phyloP scores from a whole-genome alignment of 345 rosid species.

The Adansonia digitata region DNA sequence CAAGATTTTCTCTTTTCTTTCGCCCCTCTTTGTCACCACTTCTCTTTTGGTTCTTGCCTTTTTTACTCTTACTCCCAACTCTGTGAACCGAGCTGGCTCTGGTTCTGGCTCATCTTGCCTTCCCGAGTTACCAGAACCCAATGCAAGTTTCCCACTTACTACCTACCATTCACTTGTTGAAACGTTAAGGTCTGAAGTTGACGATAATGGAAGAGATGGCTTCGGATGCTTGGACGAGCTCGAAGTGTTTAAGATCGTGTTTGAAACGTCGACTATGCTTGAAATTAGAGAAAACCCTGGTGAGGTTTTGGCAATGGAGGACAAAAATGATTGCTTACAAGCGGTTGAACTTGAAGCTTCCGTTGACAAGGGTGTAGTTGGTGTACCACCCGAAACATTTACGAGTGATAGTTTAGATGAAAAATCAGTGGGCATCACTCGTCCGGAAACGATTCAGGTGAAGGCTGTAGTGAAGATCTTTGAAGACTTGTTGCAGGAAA shows the following conservation, averaged over 20 bases:
- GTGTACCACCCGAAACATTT: background rate
- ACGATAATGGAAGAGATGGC: background rate
- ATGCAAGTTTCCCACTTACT: too few relatives aligned
- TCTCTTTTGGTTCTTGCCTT: conserved; percentile 62
- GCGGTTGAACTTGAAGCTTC: too few relatives aligned
- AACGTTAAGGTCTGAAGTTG: background rate
- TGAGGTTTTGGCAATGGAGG: too few relatives aligned
- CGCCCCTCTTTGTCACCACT: conserved; percentile 81
- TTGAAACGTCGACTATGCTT: background rate
- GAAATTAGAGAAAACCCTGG: too few relatives aligned
- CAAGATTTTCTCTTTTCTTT: conserved; percentile 72
- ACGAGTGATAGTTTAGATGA: background rate
- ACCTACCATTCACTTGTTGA: too few relatives aligned
- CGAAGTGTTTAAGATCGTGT: background rate
- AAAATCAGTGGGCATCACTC: background rate
- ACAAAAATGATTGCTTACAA: too few relatives aligned
- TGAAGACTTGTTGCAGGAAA: conserved; percentile 34
- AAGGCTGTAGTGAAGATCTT: conserved; percentile 28
- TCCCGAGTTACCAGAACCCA: too few relatives aligned
- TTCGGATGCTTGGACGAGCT: background rate
- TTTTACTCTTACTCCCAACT: conserved; percentile 38
- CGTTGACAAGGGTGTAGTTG: conserved; percentile 15
- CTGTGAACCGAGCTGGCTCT: too few relatives aligned
- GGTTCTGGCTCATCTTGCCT: too few relatives aligned
- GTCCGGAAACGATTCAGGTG: background rate